phyloP scores from a whole-genome alignment of 148 eudicot genomes.

The Chenopodium formosanum region DNA sequence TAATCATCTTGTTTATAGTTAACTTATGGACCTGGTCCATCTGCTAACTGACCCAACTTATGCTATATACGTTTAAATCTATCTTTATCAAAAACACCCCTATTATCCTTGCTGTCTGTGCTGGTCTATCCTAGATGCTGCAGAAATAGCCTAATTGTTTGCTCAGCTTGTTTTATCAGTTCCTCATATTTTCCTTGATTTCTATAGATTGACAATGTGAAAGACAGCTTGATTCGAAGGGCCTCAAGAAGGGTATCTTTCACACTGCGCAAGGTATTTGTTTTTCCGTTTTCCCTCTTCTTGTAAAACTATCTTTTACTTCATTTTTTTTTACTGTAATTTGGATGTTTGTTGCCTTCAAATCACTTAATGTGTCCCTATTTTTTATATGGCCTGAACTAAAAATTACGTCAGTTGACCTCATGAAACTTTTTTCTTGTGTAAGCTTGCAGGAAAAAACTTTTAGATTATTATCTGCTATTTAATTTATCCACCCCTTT shows the following conservation, averaged over 20 bases:
- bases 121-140: background rate
- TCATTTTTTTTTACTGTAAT: background rate
- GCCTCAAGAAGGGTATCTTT: slow-evolving; percentile 83
- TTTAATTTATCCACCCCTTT: background rate
- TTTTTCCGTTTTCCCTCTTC: background rate
- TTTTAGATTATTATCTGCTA: background rate
- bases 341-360: background rate
- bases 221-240: slow-evolving; percentile 59
- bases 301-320: background rate
- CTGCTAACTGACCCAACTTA: background rate
- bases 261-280: slow-evolving; percentile 81
- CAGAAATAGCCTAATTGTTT: background rate
- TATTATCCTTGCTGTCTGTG: background rate
- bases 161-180: background rate
- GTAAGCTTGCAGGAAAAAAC: background rate
- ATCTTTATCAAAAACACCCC: background rate
- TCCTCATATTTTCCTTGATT: background rate
- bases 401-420: background rate
- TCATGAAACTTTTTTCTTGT: background rate
- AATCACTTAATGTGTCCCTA: background rate
- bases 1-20: background rate
- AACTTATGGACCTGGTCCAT: background rate
- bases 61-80: background rate
- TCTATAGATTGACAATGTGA: slow-evolving; percentile 72
- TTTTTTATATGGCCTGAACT: background rate